Base-by-base conservation (phyloP, 305 asterid species). In the Rubia tinctorum region DNA sequence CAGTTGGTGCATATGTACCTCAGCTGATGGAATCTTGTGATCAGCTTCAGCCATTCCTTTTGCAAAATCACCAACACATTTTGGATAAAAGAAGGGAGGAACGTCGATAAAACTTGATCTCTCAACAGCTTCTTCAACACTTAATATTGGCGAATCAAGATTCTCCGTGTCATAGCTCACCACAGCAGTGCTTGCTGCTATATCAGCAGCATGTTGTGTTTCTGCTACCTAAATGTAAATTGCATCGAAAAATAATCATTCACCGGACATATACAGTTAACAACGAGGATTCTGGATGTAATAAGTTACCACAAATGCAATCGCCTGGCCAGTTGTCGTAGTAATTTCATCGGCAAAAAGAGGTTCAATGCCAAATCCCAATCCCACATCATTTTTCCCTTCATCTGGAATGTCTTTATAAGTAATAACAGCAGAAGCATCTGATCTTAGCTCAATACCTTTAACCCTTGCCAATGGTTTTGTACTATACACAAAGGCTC, bases 41-140 rank as follows among this genome's bases (percentile, higher is more conserved):
- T 91, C 93, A 72, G 99, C 96, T 84, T 92, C 96, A 73, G 90
- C 97, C 99, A 94, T 92, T 84, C 97, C 98, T 85, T 89, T 83
- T 0, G 92, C 78, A 77, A 89, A 89, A 84, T 95, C 92, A 23
- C 98, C 99, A 34, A 94, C 86, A 66, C 69, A 49, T 66, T 71
- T 51, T 8, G 97, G 99, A 53, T 34, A 15, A 13, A 87, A 0
- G 69, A 45, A 66, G 55, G 88, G 84, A 71, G 93, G 95, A 74
- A 87, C 82, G 7, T 84, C 90, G 49, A 84, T 71, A 80, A 86
- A 90, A 77, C 96, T 90, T 18, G 96, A 90, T 47, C 75, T 61
- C 69, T 84, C 80, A 27, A 91, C 91, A 69, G 97, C 98, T 68
- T 94, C 95, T 82, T 94, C 98, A 63, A 90, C 97, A 9, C 93